A percentile compares a stretch with the other conserved stretches of the same genome.
phyloP scores from a whole-genome alignment of 495 filamentous ascomycete species.

The Penicillium pancosmium region DNA sequence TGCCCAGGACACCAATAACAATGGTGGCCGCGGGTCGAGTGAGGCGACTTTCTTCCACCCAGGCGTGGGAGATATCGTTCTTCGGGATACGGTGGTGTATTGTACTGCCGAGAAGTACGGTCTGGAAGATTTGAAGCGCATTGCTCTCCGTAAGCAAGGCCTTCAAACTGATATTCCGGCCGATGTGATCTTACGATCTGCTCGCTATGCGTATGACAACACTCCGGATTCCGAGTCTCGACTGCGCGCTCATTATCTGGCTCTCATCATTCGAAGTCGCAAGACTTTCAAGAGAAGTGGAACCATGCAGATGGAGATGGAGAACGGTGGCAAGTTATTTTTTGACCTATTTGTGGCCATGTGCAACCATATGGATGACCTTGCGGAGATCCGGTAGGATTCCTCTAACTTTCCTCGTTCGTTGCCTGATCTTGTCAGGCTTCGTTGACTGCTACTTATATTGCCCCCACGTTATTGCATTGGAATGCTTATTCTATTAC shows the following conservation, averaged over 20 bases:
- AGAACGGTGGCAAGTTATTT: slow-evolving; percentile 86
- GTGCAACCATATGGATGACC: slow-evolving; percentile 95
- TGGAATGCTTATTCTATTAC: slow-evolving; percentile 22
- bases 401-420: slow-evolving; percentile 3
- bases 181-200: slow-evolving; percentile 83
- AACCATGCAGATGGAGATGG: slow-evolving; percentile 98
- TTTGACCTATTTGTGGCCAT: slow-evolving; percentile 97
- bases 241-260: slow-evolving; percentile 91
- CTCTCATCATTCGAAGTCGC: slow-evolving; percentile 89
- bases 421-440: neutral
- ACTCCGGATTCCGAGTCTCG: slow-evolving; percentile 87
- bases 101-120: slow-evolving; percentile 85
- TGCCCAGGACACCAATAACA: slow-evolving; percentile 44
- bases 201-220: slow-evolving; percentile 91
- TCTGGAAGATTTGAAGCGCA: slow-evolving; percentile 81
- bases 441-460: too few relatives aligned
- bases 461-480: slow-evolving; percentile 4
- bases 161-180: slow-evolving; percentile 83
- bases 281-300: slow-evolving; percentile 94
- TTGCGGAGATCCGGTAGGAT: slow-evolving; percentile 61
- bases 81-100: slow-evolving; percentile 91
- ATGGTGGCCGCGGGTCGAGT: slow-evolving; percentile 63
- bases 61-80: slow-evolving; percentile 68
- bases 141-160: slow-evolving; percentile 91
- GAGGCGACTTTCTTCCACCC: slow-evolving; percentile 75